Percentiles rank a stretch among this genome's conserved stretches.
Evolutionary conservation across 2,329 filamentous ascomycete species (phyloP).

Genomic region (Pseudohalonectria lignicola): DNA sequence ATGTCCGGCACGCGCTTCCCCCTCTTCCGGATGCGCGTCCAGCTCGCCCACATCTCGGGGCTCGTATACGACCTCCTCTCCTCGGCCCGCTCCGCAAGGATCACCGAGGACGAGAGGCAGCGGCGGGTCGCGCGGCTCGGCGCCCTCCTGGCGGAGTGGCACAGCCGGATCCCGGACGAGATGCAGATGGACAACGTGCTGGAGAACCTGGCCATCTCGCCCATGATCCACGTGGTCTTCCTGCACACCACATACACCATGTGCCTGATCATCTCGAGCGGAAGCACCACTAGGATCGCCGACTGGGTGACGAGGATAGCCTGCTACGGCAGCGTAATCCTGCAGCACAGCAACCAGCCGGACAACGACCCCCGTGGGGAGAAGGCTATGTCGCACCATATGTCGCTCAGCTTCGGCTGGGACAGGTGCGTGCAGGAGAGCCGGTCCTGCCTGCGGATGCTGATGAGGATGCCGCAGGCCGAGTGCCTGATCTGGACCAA

Average conservation of each 20-base stretch:
- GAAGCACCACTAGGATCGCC: conserved; percentile 15
- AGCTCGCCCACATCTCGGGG: conserved; percentile 28
- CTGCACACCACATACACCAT: conserved; percentile 25
- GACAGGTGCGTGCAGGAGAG: conserved; percentile 19
- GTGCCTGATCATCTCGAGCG: conserved; percentile 23
- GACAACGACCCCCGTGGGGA: no score
- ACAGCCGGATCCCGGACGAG: conserved; percentile 17
- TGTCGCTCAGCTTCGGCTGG: conserved; percentile 19
- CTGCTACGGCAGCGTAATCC: neutral
- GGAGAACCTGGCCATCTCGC: conserved; percentile 12
- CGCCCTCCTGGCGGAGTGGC: conserved; percentile 24
- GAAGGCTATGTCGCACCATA: no score
- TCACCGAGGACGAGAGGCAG: conserved; percentile 15
- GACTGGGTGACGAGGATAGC: neutral
- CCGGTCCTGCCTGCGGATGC: conserved; percentile 21
- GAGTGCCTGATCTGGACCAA: conserved; percentile 12
- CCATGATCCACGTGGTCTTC: conserved; percentile 22
- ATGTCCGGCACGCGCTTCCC: conserved; percentile 16
- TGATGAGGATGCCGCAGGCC: conserved; percentile 15
- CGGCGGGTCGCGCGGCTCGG: conserved; percentile 16
- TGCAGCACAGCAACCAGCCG: neutral
- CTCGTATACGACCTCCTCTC: conserved; percentile 28
- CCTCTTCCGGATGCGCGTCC: conserved; percentile 25
- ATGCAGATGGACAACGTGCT: conserved; percentile 22
- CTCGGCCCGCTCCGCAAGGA: conserved; percentile 14